A percentile compares a stretch with the other conserved stretches of the same genome.
phyloP scores from a whole-genome alignment of 768 basidiomycete species.

The Rhizopogon roseolus region DNA sequence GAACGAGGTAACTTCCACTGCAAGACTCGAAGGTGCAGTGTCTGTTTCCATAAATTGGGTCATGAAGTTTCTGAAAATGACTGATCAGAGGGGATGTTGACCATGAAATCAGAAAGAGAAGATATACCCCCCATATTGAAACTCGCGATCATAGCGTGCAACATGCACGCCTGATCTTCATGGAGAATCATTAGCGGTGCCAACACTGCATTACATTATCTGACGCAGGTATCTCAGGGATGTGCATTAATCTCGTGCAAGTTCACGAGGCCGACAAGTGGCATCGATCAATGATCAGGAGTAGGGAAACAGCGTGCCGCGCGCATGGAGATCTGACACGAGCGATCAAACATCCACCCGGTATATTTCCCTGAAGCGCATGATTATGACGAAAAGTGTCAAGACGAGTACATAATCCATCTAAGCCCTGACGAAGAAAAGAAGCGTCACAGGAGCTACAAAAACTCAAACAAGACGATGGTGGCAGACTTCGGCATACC shows the following conservation, averaged over 20 bases:
- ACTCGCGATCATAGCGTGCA: neutral
- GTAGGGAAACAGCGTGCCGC: neutral
- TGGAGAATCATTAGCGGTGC: neutral
- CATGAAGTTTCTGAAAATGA: constrained; percentile 11
- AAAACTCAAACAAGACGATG: neutral
- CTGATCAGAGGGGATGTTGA: neutral
- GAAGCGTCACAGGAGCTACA: neutral
- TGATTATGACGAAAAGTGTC: neutral
- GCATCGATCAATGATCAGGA: neutral
- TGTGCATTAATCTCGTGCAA: neutral
- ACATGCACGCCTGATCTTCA: constrained; percentile 1
- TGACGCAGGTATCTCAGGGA: neutral
- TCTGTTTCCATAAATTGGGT: constrained; percentile 19
- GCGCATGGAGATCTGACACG: neutral
- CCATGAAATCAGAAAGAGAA: neutral
- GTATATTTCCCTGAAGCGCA: too few relatives aligned
- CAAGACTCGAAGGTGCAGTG: constrained; percentile 15
- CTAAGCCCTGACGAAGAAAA: neutral
- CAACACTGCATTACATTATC: neutral
- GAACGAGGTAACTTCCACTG: constrained; percentile 21
- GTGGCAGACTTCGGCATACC: neutral
- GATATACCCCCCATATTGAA: neutral
- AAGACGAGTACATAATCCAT: neutral
- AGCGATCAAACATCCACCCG: too few relatives aligned
- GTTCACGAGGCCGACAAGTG: neutral